Conservation (phyloP, 768 basidiomycete genomes). For the Rhodotorula taiwanensis region DNA sequence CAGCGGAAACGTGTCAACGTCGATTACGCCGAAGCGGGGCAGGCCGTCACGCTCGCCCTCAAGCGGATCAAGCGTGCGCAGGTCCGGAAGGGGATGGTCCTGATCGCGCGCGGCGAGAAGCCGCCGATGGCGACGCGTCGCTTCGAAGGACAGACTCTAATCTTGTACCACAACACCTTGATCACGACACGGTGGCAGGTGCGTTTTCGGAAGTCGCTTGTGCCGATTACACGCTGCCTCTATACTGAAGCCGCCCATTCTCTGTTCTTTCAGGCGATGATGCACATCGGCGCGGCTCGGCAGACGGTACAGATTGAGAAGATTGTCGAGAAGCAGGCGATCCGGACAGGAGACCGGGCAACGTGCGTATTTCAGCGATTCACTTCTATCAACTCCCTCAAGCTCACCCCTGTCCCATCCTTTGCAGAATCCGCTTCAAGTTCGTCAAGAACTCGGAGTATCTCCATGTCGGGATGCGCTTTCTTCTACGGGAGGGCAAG, state of each 20-base stretch:
- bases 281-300: slow-evolving; percentile 40
- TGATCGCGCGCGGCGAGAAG: slow-evolving; percentile 69
- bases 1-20: slow-evolving; percentile 89
- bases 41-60: slow-evolving; percentile 85
- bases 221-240: too few relatives aligned
- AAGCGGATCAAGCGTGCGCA: slow-evolving; percentile 75
- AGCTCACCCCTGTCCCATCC: too few relatives aligned
- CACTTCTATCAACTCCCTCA: too few relatives aligned
- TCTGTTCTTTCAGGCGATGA: slow-evolving; percentile 35
- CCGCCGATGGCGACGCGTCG: slow-evolving; percentile 58
- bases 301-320: slow-evolving; percentile 40
- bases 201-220: not conserved
- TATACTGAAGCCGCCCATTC: too few relatives aligned
- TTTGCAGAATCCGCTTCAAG: slow-evolving; percentile 57
- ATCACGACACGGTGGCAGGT: slow-evolving; percentile 35
- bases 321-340: slow-evolving; percentile 64
- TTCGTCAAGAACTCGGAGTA: slow-evolving; percentile 71
- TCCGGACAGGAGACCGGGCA: slow-evolving; percentile 90
- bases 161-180: slow-evolving; percentile 56
- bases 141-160: slow-evolving; percentile 90
- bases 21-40: slow-evolving; percentile 80
- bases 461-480: slow-evolving; percentile 54
- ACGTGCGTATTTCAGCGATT: too few relatives aligned
- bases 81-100: slow-evolving; percentile 90
- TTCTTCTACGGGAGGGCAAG: slow-evolving; percentile 85